These are phyloP conservation scores for Penicillium sp. DNA, from an alignment of 2,329 filamentous ascomycete genomes.

Conservation along the genomic window DNA sequence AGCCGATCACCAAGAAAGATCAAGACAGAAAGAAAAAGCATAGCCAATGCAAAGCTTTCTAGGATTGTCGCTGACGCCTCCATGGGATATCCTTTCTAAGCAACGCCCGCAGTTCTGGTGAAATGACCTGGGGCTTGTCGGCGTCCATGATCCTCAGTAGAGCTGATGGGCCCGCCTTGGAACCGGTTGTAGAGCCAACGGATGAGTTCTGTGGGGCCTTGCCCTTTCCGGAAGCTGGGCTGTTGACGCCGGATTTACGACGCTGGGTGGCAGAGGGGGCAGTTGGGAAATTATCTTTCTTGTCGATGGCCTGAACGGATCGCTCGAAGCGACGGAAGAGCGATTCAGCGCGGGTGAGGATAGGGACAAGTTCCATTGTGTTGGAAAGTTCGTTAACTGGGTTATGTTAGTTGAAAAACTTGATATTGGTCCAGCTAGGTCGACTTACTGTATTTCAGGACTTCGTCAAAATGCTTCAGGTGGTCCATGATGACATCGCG, in stretches of 20 bases:
- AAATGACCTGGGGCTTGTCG: slow-evolving; percentile 56
- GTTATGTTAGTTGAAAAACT: neutral
- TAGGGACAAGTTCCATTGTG: slow-evolving; percentile 85
- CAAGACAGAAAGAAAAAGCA: neutral
- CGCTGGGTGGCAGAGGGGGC: slow-evolving; percentile 53
- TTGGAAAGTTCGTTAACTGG: slow-evolving; percentile 91
- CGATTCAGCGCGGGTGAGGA: slow-evolving; percentile 81
- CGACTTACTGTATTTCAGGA: slow-evolving; percentile 84
- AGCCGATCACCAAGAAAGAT: slow-evolving; percentile 5
- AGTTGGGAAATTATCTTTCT: slow-evolving; percentile 79
- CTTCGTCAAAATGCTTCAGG: slow-evolving; percentile 90
- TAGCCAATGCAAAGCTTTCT: neutral
- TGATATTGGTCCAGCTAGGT: neutral
- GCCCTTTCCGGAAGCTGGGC: slow-evolving; percentile 27
- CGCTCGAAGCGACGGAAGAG: slow-evolving; percentile 87
- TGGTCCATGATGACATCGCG: slow-evolving; percentile 96
- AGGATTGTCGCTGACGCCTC: slow-evolving; percentile 28
- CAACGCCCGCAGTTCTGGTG: slow-evolving; percentile 60
- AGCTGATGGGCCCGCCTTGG: slow-evolving; percentile 20
- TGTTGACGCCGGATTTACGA: slow-evolving; percentile 34
- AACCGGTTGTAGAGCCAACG: slow-evolving; percentile 27
- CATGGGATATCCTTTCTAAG: slow-evolving; percentile 60
- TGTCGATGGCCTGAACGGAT: slow-evolving; percentile 86
- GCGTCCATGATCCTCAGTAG: slow-evolving; percentile 20
- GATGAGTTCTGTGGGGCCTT: slow-evolving; percentile 29